Evolutionary conservation across 306 rosid genomes (phyloP).

Genomic region (Mimosa pudica): DNA sequence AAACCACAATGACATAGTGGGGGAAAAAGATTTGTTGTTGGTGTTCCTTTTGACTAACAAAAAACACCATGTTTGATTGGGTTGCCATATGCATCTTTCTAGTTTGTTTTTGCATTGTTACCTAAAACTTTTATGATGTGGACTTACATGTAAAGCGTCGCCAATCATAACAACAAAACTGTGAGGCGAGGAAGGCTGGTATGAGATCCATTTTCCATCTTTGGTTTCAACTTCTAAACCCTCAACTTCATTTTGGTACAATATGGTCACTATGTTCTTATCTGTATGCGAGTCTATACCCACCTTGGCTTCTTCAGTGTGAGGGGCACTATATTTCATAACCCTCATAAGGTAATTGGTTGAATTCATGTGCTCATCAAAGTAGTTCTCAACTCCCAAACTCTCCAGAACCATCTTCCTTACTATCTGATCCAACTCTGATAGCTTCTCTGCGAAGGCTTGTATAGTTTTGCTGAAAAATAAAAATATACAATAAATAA

Average conservation of each 20-base stretch:
- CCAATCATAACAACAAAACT: constrained; percentile 5
- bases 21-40: too few species aligned
- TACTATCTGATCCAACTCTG: constrained; percentile 59
- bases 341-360: background rate
- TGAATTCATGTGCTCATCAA: constrained; percentile 36
- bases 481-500: background rate
- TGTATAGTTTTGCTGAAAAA: constrained; percentile 52
- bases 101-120: background rate
- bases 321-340: constrained; percentile 1
- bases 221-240: background rate
- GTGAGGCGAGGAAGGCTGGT: background rate
- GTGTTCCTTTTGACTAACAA: too few species aligned
- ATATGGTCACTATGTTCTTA: background rate
- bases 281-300: background rate
- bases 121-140: background rate
- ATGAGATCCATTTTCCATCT: background rate
- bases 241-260: background rate
- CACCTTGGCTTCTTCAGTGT: background rate
- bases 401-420: constrained; percentile 80
- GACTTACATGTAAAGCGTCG: background rate
- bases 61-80: too few species aligned
- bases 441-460: constrained; percentile 51
- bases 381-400: constrained; percentile 60
- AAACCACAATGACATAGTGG: too few species aligned
- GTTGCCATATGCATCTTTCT: background rate